Evolutionary conservation across 2,329 filamentous ascomycete species (phyloP), one percentile per base, ranked within the genome.

Genomic region (Alternaria sp.): DNA sequence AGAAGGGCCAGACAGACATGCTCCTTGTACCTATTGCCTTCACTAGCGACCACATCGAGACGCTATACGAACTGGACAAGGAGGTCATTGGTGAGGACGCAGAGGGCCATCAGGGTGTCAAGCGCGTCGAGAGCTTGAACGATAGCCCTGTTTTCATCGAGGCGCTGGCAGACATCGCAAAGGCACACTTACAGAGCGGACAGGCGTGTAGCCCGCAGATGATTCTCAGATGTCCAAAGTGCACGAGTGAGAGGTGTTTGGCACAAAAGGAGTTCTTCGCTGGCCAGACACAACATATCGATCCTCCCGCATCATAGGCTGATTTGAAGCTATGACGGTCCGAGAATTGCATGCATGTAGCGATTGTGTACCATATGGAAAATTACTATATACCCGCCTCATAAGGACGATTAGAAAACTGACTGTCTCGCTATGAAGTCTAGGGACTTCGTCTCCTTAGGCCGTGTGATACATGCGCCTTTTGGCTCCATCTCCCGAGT

Each of bases 31-130:
- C 95, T 0, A 96, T 99, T 67, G 95, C 95, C 6, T 99, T 99
- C 78, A 99, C 95, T 0, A 97, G 92, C n/a, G 95, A 99, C 74
- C 95, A 99, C 77, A 99, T 99, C 69, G 95, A 99, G 82, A 99
- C 95, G 0, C 84, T 99, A 1, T 98, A 90, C 77, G 95, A 99
- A 79, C 83, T 99, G 54, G 95, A 99, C 78, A 85, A 92, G 71
- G 95, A 99, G 80, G 93, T 99, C 40, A 98, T 99, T 74, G 91
- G 92, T 59, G 94, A 97, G 79, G 74, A 76, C 36, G 92, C 87
- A 1, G 89, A 75, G 44, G 76, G 79, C 7, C 81, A 84, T 18
- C 81, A 82, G 45, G 77, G 81, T 5, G 81, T 99, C 65, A 97
- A 96, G 84, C 87, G 95, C 59, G 92, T 91, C 1, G 95, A 98